A percentile compares a stretch with the other conserved stretches of the same genome.
Conservation (phyloP, 768 basidiomycete species). For the Boletus subcaerulescens region DNA sequence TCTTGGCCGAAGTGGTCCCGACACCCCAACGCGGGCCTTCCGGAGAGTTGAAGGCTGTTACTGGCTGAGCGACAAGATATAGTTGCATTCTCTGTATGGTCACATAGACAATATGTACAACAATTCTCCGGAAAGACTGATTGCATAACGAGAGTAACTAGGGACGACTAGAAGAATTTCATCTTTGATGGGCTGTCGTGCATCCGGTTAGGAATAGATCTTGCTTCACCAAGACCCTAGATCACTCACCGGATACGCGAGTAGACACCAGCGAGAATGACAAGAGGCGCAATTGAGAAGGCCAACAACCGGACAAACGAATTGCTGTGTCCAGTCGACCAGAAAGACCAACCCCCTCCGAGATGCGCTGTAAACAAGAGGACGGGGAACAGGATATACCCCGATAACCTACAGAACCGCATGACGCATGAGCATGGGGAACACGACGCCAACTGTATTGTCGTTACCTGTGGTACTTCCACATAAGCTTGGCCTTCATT, state of each 20-base stretch:
- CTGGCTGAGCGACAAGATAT: slow-evolving; percentile 6
- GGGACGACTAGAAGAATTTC: slow-evolving; percentile 43
- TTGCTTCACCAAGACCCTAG: not conserved
- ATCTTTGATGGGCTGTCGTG: slow-evolving; percentile 58
- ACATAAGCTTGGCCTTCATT: slow-evolving; percentile 65
- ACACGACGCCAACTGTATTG: too few species aligned
- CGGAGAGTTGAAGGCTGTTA: slow-evolving; percentile 12
- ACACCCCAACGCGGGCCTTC: slow-evolving; percentile 22
- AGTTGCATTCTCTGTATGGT: not conserved
- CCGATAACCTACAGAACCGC: slow-evolving; percentile 51
- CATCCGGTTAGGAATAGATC: not conserved
- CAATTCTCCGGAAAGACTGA: not conserved
- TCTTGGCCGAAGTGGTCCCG: slow-evolving; percentile 70
- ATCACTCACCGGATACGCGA: slow-evolving; percentile 49
- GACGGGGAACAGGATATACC: slow-evolving; percentile 64
- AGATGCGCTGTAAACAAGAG: slow-evolving; percentile 63
- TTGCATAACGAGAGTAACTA: not conserved
- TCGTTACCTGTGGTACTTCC: slow-evolving; percentile 78
- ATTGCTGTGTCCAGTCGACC: slow-evolving; percentile 42
- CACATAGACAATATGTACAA: slow-evolving; percentile 3
- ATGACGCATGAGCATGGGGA: too few species aligned
- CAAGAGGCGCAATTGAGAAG: slow-evolving; percentile 54
- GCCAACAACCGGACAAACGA: slow-evolving; percentile 44
- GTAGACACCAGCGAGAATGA: slow-evolving; percentile 42
- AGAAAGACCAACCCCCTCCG: slow-evolving; percentile 68